Evolutionary conservation across 768 basidiomycete species (phyloP).

Genomic region (Boletus reticuloceps): DNA sequence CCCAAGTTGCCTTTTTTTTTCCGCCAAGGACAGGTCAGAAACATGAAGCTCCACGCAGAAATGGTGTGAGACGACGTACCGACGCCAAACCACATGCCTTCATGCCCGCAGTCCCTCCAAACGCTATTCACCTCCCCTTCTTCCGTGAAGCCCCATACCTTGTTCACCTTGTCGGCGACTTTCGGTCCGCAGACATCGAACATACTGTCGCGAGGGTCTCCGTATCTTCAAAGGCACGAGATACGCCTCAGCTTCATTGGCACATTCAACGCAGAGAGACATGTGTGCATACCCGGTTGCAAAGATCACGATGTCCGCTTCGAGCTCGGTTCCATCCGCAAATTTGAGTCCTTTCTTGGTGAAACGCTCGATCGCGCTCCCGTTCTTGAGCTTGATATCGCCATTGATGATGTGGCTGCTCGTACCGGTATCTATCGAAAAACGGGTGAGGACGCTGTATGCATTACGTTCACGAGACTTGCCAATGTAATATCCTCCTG

Average conservation of each 20-base stretch:
- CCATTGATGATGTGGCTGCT: constrained; percentile 45
- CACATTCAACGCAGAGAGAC: not conserved
- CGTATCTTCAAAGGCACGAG: constrained; percentile 36
- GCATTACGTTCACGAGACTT: not conserved
- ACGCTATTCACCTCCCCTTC: constrained; percentile 57
- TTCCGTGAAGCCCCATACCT: constrained; percentile 59
- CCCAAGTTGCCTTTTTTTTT: constrained; percentile 20
- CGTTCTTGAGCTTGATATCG: constrained; percentile 51
- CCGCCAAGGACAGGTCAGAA: not conserved
- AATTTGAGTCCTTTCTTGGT: constrained; percentile 27
- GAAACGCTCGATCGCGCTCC: constrained; percentile 31
- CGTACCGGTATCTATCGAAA: constrained; percentile 35
- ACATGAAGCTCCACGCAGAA: not conserved
- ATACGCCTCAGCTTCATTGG: not conserved
- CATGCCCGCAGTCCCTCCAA: constrained; percentile 32
- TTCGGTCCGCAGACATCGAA: constrained; percentile 45
- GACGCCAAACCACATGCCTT: constrained; percentile 34
- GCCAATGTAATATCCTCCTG: constrained; percentile 44
- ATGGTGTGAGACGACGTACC: constrained; percentile 17
- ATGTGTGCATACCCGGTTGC: constrained; percentile 25
- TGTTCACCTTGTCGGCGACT: constrained; percentile 42
- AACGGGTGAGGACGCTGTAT: not conserved
- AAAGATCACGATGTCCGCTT: constrained; percentile 33
- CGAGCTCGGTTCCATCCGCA: constrained; percentile 18
- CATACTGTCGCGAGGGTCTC: constrained; percentile 41